Base-by-base conservation (phyloP, 768 basidiomycete species). In the Boletus rufocinnamomeus region DNA sequence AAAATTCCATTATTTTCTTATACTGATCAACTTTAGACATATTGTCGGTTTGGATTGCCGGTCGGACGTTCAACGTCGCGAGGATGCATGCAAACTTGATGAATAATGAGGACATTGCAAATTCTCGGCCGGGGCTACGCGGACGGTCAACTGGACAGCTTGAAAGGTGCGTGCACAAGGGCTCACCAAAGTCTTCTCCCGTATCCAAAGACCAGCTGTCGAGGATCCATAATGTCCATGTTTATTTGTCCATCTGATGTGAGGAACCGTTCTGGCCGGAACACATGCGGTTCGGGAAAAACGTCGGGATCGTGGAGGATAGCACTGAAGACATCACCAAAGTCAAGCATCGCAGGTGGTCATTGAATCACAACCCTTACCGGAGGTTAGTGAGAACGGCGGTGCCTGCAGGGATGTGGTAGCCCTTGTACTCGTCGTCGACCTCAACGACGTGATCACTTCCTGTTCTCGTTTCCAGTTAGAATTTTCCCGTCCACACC, bases 281-380 rank as follows among this genome's bases (percentile, higher is more conserved):
- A 85, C n/a, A 50, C 59, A 53, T 86, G 81, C 1, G 84, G 83
- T 46, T 85, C 77, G 0, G 80, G 78, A 70, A 83, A 85, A 16
- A 76, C 70, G 11, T 63, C 69, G 0, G 84, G 84, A 59, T 85
- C 83, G 25, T 82, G 77, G 3, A 79, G 79, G n/a, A 84, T 77
- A 2, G 80, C 65, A 66, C 63, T 71, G 27, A 6, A 38, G 34
- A 37, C 9, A 51, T 38, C 35, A 27, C 14, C 21, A 23, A 38
- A 48, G 14, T 55, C 46, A 49, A 35, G 9, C 21, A 25, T 35
- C 7, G 21, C 49, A 25, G 10, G 32, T 3, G 34, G 10, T 10
- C 16, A 8, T 47, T 4, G 23, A 47, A 16, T 10, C 35, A 40
- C 10, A 6, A 38, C 23, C 21, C 46, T 2, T 49, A 55, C 54